Base-by-base conservation (phyloP, 495 filamentous ascomycete species). In the Tetracladium marchalianum region DNA sequence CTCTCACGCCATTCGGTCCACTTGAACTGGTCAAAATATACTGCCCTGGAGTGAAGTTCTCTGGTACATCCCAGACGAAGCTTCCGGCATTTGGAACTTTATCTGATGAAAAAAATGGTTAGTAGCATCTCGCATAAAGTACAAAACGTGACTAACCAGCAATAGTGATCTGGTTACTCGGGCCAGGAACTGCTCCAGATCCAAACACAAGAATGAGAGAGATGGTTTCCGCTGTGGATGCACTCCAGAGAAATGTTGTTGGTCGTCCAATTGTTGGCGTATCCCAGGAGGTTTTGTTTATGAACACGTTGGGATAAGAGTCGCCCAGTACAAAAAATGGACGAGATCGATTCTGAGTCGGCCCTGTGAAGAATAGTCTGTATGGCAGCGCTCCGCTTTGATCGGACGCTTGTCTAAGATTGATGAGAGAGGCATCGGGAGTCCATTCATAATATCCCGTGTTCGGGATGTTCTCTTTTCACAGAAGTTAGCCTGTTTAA, bases 11-110 rank as follows among this genome's bases (percentile, higher is more conserved):
- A 18, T 36, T 40, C 18, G 31, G 36, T 12, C 37, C 45, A 27
- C 22, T 27, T 3, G 22, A 27, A 7, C 22, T 27, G 4, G 36
- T 32, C n/a, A 48, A 36, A 7, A 35, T 35, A 13, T 38, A 45
- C 36, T 38, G 43, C 11, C 43, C 43, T 10, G 43, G 31, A 12
- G 32, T 45, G 34, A 45, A 45, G 43, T 8, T 36, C 11, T 36
- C 33, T 17, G 45, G 45, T n/a, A 48, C 45, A 24, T 48, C 34
- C 45, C 45, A 48, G 24, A 31, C 41, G 24, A 34, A 48, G 38
- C 37, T 41, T 18, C 45, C 45, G n/a, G 19, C 41, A 13, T 48
- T 41, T 15, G 45, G 45, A n/a, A 48, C 27, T 34, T 45, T 9
- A 15, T 35, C 43, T 45, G 16, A 18, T 7, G 5, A 11, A 15